Evolutionary conservation across 2,329 filamentous ascomycete species (phyloP).

Genomic region (Aspergillus fijiensis): DNA sequence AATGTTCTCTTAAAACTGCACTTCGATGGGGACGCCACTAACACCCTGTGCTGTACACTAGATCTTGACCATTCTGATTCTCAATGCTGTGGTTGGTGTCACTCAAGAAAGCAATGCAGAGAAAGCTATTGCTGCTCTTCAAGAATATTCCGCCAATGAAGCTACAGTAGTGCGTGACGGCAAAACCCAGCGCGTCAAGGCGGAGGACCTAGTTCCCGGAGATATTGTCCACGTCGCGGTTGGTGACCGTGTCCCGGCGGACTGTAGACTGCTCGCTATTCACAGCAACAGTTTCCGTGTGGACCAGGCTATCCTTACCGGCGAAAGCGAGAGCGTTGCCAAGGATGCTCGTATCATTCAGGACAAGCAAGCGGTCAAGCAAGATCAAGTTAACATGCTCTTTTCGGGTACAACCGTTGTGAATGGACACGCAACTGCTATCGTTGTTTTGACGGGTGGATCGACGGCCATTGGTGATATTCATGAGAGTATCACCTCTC

Average conservation of each 20-base stretch:
- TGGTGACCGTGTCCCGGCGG: conserved; percentile 89
- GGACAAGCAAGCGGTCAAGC: conserved; percentile 85
- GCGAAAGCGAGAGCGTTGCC: conserved; percentile 93
- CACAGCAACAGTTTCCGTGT: conserved; percentile 97
- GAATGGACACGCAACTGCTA: conserved; percentile 83
- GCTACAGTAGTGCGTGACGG: conserved; percentile 90
- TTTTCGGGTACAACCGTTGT: conserved; percentile 98
- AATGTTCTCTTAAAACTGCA: background rate
- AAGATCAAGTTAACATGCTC: conserved; percentile 96
- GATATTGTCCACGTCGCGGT: conserved; percentile 86
- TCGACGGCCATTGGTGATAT: conserved; percentile 97
- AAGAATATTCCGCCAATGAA: conserved; percentile 98
- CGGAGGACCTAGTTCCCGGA: conserved; percentile 94
- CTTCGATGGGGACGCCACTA: conserved; percentile 15
- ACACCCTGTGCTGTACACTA: conserved; percentile 36
- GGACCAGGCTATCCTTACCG: conserved; percentile 95
- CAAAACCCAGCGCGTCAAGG: conserved; percentile 77
- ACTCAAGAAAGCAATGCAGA: conserved; percentile 98
- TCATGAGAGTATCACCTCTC: conserved; percentile 95
- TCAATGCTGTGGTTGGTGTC: conserved; percentile 95
- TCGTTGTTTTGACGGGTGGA: conserved; percentile 86
- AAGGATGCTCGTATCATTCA: conserved; percentile 72
- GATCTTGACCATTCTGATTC: conserved; percentile 94
- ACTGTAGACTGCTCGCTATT: conserved; percentile 84
- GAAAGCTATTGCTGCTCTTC: conserved; percentile 94